Evolutionary conservation across 352 stramenopile genomes (phyloP), one percentile per base, ranked within the genome.

Genomic region (Blastocystis sp.): DNA sequence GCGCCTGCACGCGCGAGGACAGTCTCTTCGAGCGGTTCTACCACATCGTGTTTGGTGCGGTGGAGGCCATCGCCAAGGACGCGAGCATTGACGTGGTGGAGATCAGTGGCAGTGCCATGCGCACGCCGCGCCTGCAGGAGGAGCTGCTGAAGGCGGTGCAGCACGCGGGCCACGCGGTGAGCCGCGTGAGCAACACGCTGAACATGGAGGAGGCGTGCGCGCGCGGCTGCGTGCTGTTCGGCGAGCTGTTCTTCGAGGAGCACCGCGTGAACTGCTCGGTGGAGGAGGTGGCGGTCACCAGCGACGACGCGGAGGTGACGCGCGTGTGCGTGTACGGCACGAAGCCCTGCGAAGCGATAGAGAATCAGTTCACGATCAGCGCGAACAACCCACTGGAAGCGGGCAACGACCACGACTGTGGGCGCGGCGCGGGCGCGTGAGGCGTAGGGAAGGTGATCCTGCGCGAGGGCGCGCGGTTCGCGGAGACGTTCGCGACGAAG

Each of bases 151-250:
- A 52, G 4, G 74, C 74, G 38, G 74, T 69, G 38, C 74, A 84
- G 24, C 54, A 84, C 17, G 40, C 28, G 14, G 38, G 60, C 7
- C 60, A 68, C 4, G n/a, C 68, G 9, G 74, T 84, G 74, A 11
- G 34, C 34, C 14, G 28, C 21, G 38, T 84, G 19, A 45, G 57
- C 54, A 70, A 54, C 54, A 84, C 74, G 24, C 6, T 84, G 54
- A 69, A 84, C 38, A 48, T 57, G 57, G 52, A 66, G 28, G 74
- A 84, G 61, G 74, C 74, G 1, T 84, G 74, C 48, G 48, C 74
- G n/a, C 74, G 74, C 66, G 74, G 74, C 19, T 84, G 74, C n/a
- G 54, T 54, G 59, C 54, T 84, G 74, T 84, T 84, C 48, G 74
- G 52, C 28, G 19, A 69, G 74, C 68, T 59, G 74, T 62, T 34